Evolutionary conservation across 2,329 filamentous ascomycete genomes (phyloP).

Genomic region (Xylariales sp.): DNA sequence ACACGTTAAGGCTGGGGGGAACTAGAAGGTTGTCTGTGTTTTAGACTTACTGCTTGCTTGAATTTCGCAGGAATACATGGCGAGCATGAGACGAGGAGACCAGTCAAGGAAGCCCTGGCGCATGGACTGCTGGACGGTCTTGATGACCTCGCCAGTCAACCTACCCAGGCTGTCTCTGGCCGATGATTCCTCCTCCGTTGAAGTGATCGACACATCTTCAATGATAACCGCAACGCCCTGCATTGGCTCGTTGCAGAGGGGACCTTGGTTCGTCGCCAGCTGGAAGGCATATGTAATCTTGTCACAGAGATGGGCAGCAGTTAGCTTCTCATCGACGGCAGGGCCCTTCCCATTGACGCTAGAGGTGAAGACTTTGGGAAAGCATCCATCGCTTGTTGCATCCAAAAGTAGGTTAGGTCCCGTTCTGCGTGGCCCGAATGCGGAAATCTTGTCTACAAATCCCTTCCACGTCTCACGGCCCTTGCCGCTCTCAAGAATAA

Average conservation of each 20-base stretch:
- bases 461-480: constrained; percentile 73
- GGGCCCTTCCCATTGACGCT: constrained; percentile 28
- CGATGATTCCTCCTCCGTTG: constrained; percentile 47
- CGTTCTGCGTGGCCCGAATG: constrained; percentile 80
- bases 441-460: constrained; percentile 74
- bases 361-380: constrained; percentile 59
- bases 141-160: constrained; percentile 89
- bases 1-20: background rate
- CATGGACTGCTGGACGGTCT: constrained; percentile 80
- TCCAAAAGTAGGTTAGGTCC: constrained; percentile 92
- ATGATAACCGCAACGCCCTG: constrained; percentile 90
- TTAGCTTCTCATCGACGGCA: constrained; percentile 44
- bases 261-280: constrained; percentile 81
- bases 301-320: constrained; percentile 71
- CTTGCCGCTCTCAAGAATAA: constrained; percentile 66
- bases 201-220: constrained; percentile 67
- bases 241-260: constrained; percentile 87
- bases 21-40: background rate
- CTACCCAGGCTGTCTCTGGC: constrained; percentile 67
- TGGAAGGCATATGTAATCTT: constrained; percentile 95
- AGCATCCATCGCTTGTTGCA: constrained; percentile 65
- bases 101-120: constrained; percentile 87
- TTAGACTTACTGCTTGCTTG: constrained; percentile 73
- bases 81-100: constrained; percentile 90
- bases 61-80: constrained; percentile 98